A percentile compares a stretch with the other conserved stretches of the same genome.
Evolutionary conservation across 2,329 filamentous ascomycete species (phyloP).

Genomic region (Ophiognomonia clavigignenti-juglandacearum): DNA sequence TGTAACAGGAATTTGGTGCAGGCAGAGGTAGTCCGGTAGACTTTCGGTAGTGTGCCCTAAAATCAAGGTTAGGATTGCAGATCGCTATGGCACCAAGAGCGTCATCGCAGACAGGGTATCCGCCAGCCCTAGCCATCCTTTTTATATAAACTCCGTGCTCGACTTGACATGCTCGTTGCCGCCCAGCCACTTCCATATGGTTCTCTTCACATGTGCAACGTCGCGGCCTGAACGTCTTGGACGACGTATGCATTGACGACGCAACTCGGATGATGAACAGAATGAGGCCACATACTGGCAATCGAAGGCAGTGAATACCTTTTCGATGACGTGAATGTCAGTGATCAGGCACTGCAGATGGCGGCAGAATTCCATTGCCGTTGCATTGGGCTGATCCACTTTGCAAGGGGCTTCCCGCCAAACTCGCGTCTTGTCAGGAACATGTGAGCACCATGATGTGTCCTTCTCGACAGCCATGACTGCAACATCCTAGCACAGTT

Average conservation of each 20-base stretch:
- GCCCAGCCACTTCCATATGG: conserved; percentile 11
- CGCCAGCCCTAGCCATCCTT: conserved; percentile 8
- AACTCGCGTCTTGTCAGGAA: too few species aligned
- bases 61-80: conserved; percentile 12
- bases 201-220: too few species aligned
- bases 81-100: conserved; percentile 7
- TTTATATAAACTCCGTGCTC: conserved; percentile 4
- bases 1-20: too few species aligned
- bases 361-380: too few species aligned
- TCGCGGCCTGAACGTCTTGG: too few species aligned
- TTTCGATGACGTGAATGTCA: too few species aligned
- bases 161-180: conserved; percentile 1
- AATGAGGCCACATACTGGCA: background rate
- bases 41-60: conserved; percentile 4
- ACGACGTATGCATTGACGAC: background rate
- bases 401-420: too few species aligned
- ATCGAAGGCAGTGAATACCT: background rate
- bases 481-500: background rate
- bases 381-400: too few species aligned
- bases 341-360: too few species aligned
- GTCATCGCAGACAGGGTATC: conserved; percentile 11
- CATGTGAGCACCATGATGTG: too few species aligned
- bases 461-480: too few species aligned
- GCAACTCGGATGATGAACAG: background rate
- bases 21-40: too few species aligned